Base-by-base conservation (phyloP, 371 early-diverging fungal species). In the Entomophthora muscae region DNA sequence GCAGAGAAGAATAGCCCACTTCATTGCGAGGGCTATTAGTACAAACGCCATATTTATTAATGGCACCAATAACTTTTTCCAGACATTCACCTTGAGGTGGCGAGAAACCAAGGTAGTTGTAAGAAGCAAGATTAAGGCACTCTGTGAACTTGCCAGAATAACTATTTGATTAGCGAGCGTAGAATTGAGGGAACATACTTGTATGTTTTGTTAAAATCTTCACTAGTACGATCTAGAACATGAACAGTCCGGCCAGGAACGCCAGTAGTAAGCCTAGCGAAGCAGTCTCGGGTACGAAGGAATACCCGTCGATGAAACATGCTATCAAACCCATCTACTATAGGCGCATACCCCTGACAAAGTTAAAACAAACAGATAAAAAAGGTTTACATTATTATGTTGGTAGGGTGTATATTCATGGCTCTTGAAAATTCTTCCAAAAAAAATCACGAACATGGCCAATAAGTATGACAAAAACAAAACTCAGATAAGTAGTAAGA, bases 41-140 rank as follows among this genome's bases (percentile, higher is more conserved):
- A 22, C 77, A 72, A 58, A 85, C 75, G 26, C 93, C 93, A 66
- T 82, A 73, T 42, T 79, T 73, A 24, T 66, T 66, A 55, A 87
- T 75, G 1, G 82, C 71, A 22, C 81, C 75, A 68, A 95, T 86
- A 5, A 93, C 96, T 53, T 87, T 83, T 67, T 98, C 94, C 1
- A 93, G 91, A 66, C 96, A 95, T 3, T 89, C 85, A 1, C 95
- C 96, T 24, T 85, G 71, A 66, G 78, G 32, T 69, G 90, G 89
- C 31, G 96, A 93, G 77, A 98, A 99, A 0, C 99, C 99, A 33
- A 99, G 83, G 71, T 99, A 99, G 73, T 99, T 99, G 81, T 99
- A 99, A 3, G 97, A 96, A 12, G 93, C 90, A 69, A 99, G 76
- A 71, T 99, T 99, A 66, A 99, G 82, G n/a, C 82, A 81, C 68